A percentile compares a stretch with the other conserved stretches of the same genome.
These are phyloP conservation scores for Fonsecaea multimorphosa DNA, from an alignment of 2,329 filamentous ascomycete genomes.

Conservation along the genomic window DNA sequence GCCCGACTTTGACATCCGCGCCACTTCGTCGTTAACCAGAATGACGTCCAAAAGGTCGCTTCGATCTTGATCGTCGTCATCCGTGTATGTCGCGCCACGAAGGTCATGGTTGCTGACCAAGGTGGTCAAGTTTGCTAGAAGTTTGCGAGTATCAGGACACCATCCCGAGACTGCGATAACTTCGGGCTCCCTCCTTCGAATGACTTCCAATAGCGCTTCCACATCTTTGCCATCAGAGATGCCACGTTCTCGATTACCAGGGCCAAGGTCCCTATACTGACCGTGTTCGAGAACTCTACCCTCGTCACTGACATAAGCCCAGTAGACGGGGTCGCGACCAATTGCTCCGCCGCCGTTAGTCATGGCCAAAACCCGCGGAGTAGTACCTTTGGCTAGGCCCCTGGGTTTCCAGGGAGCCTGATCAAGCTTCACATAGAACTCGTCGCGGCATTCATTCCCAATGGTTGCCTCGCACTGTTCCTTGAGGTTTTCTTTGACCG, in stretches of 20 bases:
- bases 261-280: constrained; percentile 78
- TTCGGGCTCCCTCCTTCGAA: constrained; percentile 82
- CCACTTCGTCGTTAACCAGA: constrained; percentile 94
- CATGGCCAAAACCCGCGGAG: constrained; percentile 82
- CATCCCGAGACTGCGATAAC: constrained; percentile 89
- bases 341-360: constrained; percentile 84
- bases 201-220: constrained; percentile 76
- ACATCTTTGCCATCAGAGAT: constrained; percentile 69
- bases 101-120: constrained; percentile 79
- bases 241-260: constrained; percentile 69
- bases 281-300: constrained; percentile 88
- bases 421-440: constrained; percentile 87
- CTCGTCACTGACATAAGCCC: constrained; percentile 93
- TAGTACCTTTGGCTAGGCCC: constrained; percentile 85
- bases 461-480: constrained; percentile 94
- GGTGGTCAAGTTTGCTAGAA: constrained; percentile 80
- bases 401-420: constrained; percentile 96
- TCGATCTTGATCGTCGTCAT: constrained; percentile 77
- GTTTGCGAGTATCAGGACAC: constrained; percentile 81
- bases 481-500: constrained; percentile 91
- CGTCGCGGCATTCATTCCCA: constrained; percentile 83
- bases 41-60: constrained; percentile 85
- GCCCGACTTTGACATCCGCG: constrained; percentile 93
- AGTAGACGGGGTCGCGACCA: constrained; percentile 77
- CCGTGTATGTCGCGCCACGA: constrained; percentile 79